Conservation (phyloP, 2,329 filamentous ascomycete species). For the Trichophyton mentagrophytes region DNA sequence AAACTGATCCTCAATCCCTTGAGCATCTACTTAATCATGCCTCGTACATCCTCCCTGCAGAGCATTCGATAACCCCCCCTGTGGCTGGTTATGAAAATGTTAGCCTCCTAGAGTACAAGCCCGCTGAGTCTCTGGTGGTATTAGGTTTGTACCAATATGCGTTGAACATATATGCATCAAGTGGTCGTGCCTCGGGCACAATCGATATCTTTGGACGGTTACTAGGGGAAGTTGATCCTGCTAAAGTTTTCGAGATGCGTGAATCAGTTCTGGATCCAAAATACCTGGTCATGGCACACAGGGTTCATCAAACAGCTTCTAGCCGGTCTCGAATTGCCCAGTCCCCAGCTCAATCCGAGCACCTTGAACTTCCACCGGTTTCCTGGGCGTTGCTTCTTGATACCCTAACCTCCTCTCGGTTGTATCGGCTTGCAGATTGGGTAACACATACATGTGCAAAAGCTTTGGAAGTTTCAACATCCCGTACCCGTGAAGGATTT, state of each 20-base stretch:
- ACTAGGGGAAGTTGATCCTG: constrained; percentile 6
- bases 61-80: neutral
- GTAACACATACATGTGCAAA: constrained; percentile 41
- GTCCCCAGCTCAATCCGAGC: neutral
- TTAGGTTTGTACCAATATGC: constrained; percentile 13
- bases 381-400: constrained; percentile 9
- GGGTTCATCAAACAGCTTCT: constrained; percentile 1
- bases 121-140: constrained; percentile 9
- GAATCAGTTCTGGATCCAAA: constrained; percentile 8
- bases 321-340: neutral
- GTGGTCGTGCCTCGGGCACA: constrained; percentile 9
- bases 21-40: constrained; percentile 26
- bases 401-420: constrained; percentile 5
- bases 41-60: constrained; percentile 4
- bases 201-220: constrained; percentile 11
- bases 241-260: constrained; percentile 5
- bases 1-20: constrained; percentile 34
- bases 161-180: constrained; percentile 12
- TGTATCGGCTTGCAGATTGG: constrained; percentile 40
- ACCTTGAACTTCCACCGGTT: constrained; percentile 4
- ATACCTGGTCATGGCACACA: constrained; percentile 7
- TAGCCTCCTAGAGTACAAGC: neutral
- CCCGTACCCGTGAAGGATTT: constrained; percentile 33
- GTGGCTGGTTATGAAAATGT: neutral
- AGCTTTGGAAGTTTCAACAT: constrained; percentile 32